Conservation (phyloP, 2,329 filamentous ascomycete genomes). For the Aspergillus sp. region DNA sequence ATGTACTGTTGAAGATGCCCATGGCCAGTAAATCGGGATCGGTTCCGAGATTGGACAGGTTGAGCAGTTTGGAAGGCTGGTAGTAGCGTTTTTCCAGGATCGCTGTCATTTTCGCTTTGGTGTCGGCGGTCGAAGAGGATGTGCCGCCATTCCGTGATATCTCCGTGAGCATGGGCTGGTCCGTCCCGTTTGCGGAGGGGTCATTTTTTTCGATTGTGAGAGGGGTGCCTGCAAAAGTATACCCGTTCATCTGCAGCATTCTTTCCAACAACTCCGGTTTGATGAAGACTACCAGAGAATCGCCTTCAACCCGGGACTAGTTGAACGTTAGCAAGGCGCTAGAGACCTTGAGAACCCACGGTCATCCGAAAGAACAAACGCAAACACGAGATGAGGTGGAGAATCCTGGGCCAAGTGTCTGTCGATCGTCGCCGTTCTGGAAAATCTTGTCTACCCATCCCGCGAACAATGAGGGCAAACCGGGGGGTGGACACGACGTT, state of each 20-base stretch:
- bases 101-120: conserved; percentile 65
- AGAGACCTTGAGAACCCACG: conserved; percentile 42
- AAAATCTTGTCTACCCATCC: conserved; percentile 32
- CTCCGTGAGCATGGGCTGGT: conserved; percentile 20
- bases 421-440: conserved; percentile 37
- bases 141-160: conserved; percentile 27
- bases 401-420: conserved; percentile 22
- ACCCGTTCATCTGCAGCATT: conserved; percentile 66
- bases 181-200: conserved; percentile 17
- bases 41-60: conserved; percentile 72
- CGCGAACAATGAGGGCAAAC: conserved; percentile 39
- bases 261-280: conserved; percentile 62
- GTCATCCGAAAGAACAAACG: conserved; percentile 36
- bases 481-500: conserved; percentile 34
- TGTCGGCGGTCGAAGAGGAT: conserved; percentile 53
- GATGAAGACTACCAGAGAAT: conserved; percentile 66
- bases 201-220: conserved; percentile 55
- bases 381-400: conserved; percentile 20
- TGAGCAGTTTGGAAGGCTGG: conserved; percentile 67
- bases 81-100: conserved; percentile 77
- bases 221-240: conserved; percentile 63
- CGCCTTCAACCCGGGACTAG: conserved; percentile 68
- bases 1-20: conserved; percentile 70
- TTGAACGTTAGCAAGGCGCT: conserved; percentile 64
- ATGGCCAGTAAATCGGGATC: conserved; percentile 70